phyloP scores from a whole-genome alignment of 192 early-diverging fungal genomes.

The Backusella morwellensis region DNA sequence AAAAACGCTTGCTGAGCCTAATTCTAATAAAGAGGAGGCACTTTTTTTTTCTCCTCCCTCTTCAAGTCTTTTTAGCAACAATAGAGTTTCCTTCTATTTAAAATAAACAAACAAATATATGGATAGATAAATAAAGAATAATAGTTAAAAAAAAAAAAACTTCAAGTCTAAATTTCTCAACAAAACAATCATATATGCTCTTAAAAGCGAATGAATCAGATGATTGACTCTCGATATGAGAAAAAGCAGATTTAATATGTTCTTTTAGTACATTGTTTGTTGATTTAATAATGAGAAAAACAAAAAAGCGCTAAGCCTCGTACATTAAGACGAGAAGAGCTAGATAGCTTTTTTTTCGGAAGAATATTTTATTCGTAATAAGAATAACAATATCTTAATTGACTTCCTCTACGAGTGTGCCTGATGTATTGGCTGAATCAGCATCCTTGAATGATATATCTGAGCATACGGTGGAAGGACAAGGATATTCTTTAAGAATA shows the following conservation, averaged over 20 bases:
- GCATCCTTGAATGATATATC: not conserved
- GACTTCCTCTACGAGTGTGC: conserved; percentile 1
- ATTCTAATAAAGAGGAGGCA: no score
- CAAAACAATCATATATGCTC: no score
- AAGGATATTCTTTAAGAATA: conserved; percentile 8
- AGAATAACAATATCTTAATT: not conserved
- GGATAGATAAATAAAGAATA: no score
- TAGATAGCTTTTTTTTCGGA: not conserved
- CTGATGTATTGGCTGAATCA: conserved; percentile 5
- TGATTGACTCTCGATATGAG: not conserved
- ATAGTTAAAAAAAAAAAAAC: no score
- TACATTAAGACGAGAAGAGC: not conserved
- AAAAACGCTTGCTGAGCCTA: no score
- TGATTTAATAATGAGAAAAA: not conserved
- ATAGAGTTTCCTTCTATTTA: no score
- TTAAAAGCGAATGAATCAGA: no score
- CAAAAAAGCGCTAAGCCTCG: not conserved
- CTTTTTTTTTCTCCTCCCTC: no score
- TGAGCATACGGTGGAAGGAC: not conserved
- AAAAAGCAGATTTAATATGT: not conserved
- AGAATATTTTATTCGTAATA: not conserved
- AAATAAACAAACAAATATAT: no score
- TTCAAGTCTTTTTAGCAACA: no score
- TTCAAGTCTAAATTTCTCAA: no score
- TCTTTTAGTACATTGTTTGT: not conserved